These are phyloP conservation scores for Cornus kousa DNA, from an alignment of 148 eudicot species.

Conservation along the genomic window DNA sequence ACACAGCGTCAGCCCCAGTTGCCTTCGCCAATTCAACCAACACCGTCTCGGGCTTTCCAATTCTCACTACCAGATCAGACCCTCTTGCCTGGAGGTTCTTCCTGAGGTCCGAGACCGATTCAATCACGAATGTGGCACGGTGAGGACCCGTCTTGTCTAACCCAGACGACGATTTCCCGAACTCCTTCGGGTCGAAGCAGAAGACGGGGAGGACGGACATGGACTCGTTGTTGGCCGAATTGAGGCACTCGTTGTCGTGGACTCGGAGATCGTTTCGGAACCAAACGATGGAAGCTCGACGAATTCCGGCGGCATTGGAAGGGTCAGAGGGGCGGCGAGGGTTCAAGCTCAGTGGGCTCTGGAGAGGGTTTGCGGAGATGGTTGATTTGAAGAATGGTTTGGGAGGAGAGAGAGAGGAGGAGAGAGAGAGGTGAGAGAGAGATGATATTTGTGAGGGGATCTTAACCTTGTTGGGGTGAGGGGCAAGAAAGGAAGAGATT, in stretches of 20 bases:
- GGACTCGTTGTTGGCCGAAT: conserved; percentile 72
- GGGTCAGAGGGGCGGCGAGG: conserved; percentile 70
- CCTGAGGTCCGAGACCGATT: conserved; percentile 71
- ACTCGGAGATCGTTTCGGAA: conserved; percentile 71
- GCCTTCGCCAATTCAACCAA: conserved; percentile 73
- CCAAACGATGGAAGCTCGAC: conserved; percentile 78
- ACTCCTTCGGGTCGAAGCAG: conserved; percentile 87
- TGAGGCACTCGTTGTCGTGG: conserved; percentile 38
- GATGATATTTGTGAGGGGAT: conserved; percentile 63
- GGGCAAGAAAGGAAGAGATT: conserved; percentile 32
- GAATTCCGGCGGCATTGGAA: conserved; percentile 52
- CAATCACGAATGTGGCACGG: conserved; percentile 68
- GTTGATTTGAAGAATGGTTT: conserved; percentile 25
- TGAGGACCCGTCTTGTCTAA: conserved; percentile 94
- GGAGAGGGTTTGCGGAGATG: conserved; percentile 54
- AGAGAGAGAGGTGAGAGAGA: conserved; percentile 46
- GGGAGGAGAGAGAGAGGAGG: conserved; percentile 39
- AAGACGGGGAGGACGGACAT: conserved; percentile 74
- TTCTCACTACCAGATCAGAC: conserved; percentile 82
- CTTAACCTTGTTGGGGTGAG: conserved; percentile 32
- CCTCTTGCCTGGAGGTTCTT: conserved; percentile 67
- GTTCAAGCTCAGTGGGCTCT: conserved; percentile 46
- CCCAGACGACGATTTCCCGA: conserved; percentile 80
- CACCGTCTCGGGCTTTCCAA: conserved; percentile 82
- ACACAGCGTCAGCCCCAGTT: conserved; percentile 79